These are phyloP conservation scores for Agastache rugosa DNA, from an alignment of 257 asterid species.

Conservation along the genomic window DNA sequence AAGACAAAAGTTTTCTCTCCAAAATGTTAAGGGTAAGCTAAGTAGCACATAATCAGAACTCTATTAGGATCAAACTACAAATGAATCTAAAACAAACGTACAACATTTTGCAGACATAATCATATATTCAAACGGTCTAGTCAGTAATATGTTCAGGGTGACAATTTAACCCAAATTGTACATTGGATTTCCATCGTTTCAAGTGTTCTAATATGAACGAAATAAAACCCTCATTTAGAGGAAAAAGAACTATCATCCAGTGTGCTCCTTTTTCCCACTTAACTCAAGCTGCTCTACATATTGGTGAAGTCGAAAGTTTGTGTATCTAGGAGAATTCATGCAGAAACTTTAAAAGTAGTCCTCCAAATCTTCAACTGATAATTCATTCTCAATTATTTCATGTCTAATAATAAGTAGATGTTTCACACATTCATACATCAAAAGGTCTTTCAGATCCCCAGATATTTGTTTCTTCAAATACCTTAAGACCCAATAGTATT, in stretches of 20 bases:
- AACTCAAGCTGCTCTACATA: no score
- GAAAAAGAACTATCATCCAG: neutral
- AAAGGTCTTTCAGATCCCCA: neutral
- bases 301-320: no score
- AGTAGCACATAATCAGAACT: no score
- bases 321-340: neutral
- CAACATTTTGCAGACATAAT: no score
- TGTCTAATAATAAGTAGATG: neutral
- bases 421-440: constrained; percentile 11
- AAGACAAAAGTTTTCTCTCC: no score
- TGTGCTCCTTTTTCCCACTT: no score
- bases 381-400: neutral
- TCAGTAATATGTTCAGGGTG: neutral
- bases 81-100: no score
- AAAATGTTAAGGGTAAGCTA: no score
- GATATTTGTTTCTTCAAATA: neutral
- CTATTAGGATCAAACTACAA: no score
- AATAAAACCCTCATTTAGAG: neutral
- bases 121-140: neutral
- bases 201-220: neutral
- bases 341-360: neutral
- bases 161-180: neutral
- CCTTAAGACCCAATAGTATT: neutral
- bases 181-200: neutral
- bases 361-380: neutral